A percentile compares a stretch with the other conserved stretches of the same genome.
Conservation (phyloP, 2,329 filamentous ascomycete genomes). For the Aspergillus glaucus region DNA sequence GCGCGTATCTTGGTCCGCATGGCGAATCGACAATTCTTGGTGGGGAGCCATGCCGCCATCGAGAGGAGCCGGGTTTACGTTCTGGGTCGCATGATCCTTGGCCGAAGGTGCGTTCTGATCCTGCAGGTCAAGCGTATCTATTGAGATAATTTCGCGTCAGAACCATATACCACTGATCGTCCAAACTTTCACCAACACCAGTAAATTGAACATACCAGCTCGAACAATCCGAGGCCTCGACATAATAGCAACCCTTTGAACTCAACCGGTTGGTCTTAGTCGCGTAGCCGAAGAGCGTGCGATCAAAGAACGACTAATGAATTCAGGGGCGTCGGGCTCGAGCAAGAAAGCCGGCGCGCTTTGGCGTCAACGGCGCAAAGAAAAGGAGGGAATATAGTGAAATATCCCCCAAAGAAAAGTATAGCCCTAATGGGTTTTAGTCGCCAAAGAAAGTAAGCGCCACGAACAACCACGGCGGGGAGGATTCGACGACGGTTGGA, state of each 20-base stretch:
- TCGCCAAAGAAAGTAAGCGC: constrained; percentile 8
- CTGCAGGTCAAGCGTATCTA: constrained; percentile 95
- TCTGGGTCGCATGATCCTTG: constrained; percentile 65
- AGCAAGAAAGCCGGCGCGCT: constrained; percentile 6
- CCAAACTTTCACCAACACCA: constrained; percentile 1
- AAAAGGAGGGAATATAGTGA: not conserved
- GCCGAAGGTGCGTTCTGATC: constrained; percentile 74
- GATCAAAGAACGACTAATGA: constrained; percentile 16
- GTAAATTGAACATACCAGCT: constrained; percentile 32
- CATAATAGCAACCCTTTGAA: constrained; percentile 22
- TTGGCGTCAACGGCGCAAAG: not conserved
- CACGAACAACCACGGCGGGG: constrained; percentile 13
- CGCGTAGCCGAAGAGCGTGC: constrained; percentile 5
- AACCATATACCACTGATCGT: constrained; percentile 6
- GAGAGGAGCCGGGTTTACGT: constrained; percentile 45
- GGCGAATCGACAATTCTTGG: constrained; percentile 76
- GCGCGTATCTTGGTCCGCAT: constrained; percentile 68
- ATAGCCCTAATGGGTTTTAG: not conserved
- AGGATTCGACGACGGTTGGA: constrained; percentile 1
- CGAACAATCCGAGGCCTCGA: constrained; percentile 41
- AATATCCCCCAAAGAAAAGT: not conserved
- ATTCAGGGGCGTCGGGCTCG: constrained; percentile 10
- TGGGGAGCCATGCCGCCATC: constrained; percentile 63
- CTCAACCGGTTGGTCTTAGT: constrained; percentile 11
- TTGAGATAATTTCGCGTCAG: not conserved